Evolutionary conservation across 2,329 filamentous ascomycete species (phyloP), one percentile per base, ranked within the genome.

Genomic region (Dothistroma septosporum): DNA sequence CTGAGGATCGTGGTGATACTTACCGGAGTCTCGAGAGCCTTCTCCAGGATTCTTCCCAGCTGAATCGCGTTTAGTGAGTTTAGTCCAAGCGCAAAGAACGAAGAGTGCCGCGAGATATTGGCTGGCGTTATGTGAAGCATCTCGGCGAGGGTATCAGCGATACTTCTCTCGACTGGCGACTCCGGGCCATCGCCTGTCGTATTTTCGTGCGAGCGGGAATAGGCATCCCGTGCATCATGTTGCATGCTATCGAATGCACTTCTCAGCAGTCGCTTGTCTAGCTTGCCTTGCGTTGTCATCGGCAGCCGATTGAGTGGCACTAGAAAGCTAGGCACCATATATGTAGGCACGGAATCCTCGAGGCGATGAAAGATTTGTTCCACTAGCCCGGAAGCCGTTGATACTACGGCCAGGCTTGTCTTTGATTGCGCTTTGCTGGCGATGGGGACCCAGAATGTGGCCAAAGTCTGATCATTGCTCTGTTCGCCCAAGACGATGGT

Each of bases 301-400:
- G 92, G 91, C 47, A 96, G 79, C 0, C 74, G 70, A 0, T 84
- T 83, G 7, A 96, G 78, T 0, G 89, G 89, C 6, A 97, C 77
- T 2, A 95, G 75, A 61, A 86, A 84, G 0, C 85, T 85, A 0
- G 92, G 92, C 1, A 95, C 75, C 90, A 94, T 94, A 72, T 96
- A 96, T 0, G 75, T 69, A 0, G 91, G 87, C 0, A 97, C 75
- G 0, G 77, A 76, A 3, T 80, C 76, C 47, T 78, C 74, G 0
- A 95, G 72, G 0, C 74, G 72, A 2, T 80, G 75, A 61, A 85
- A 87, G 0, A 94, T 73, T 14, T 60, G 32, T n/a, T 59, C 22
- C 21, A 67, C 53, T 21, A 63, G 41, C 16, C 58, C 32, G 2
- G 53, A 41, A 7, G 49, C 50, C 1, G 57, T 24, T 1, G 60